phyloP scores from a whole-genome alignment of 495 filamentous ascomycete genomes.

The Penicillium desertorum region DNA sequence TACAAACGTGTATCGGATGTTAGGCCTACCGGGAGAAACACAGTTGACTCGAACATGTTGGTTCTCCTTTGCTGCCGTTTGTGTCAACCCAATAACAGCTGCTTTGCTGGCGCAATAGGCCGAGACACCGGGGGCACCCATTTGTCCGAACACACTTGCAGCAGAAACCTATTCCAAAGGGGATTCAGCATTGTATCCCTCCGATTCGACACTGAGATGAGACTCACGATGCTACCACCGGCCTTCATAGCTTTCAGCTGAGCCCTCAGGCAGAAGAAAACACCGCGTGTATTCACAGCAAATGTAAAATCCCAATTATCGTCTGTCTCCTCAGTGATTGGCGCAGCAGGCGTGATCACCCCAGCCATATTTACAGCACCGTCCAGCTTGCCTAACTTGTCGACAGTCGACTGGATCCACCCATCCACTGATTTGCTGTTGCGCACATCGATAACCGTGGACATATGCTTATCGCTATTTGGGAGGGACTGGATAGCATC shows the following conservation, averaged over 20 bases:
- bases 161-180: constrained; percentile 26
- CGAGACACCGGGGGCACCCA: constrained; percentile 40
- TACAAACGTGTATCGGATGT: not conserved
- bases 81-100: constrained; percentile 55
- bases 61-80: constrained; percentile 51
- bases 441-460: constrained; percentile 38
- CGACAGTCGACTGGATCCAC: constrained; percentile 41
- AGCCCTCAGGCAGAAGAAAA: constrained; percentile 53
- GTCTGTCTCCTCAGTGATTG: constrained; percentile 34
- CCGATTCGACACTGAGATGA: not conserved
- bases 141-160: constrained; percentile 49
- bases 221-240: constrained; percentile 53
- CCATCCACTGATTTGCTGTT: constrained; percentile 37
- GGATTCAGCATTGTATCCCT: not conserved
- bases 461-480: constrained; percentile 17
- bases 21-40: constrained; percentile 17
- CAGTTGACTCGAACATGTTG: constrained; percentile 55
- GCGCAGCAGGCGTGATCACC: constrained; percentile 30
- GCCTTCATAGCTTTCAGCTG: constrained; percentile 46
- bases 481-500: constrained; percentile 9
- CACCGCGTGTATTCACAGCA: constrained; percentile 51
- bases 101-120: constrained; percentile 56
- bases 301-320: constrained; percentile 52
- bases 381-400: constrained; percentile 40
- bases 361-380: constrained; percentile 57